phyloP scores from a whole-genome alignment of 1,284 basidiomycete genomes.

The Chondrostereum purpureum region DNA sequence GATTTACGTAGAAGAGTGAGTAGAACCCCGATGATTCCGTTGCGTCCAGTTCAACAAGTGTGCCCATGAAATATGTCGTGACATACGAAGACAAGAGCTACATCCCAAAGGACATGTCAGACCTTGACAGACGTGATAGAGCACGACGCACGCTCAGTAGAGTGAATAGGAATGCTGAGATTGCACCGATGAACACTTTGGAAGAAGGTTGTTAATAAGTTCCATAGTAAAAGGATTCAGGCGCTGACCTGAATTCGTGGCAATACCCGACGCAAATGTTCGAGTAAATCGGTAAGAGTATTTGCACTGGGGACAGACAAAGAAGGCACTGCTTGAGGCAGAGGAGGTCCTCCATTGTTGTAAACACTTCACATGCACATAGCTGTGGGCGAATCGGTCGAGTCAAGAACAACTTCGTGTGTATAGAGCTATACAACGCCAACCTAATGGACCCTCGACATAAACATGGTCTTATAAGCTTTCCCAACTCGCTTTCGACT shows the following conservation, averaged over 20 bases:
- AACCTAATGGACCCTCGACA: constrained; percentile 64
- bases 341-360: constrained; percentile 65
- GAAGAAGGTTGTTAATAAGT: constrained; percentile 38
- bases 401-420: constrained; percentile 11
- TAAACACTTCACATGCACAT: constrained; percentile 72
- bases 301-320: constrained; percentile 68
- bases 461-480: constrained; percentile 69
- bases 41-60: constrained; percentile 40
- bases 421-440: constrained; percentile 43
- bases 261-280: constrained; percentile 61
- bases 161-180: constrained; percentile 63
- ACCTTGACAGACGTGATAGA: too few species aligned
- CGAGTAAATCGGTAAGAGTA: constrained; percentile 70
- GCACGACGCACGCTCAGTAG: constrained; percentile 36
- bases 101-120: too few species aligned
- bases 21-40: constrained; percentile 28
- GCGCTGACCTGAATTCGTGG: constrained; percentile 60
- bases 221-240: background rate
- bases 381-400: too few species aligned
- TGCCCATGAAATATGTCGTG: constrained; percentile 57
- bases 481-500: constrained; percentile 53
- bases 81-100: constrained; percentile 60
- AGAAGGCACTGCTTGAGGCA: constrained; percentile 54
- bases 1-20: constrained; percentile 46
- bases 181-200: constrained; percentile 53